Conservation (phyloP, 352 stramenopile genomes). For the Halophytophthora batemanensis region DNA sequence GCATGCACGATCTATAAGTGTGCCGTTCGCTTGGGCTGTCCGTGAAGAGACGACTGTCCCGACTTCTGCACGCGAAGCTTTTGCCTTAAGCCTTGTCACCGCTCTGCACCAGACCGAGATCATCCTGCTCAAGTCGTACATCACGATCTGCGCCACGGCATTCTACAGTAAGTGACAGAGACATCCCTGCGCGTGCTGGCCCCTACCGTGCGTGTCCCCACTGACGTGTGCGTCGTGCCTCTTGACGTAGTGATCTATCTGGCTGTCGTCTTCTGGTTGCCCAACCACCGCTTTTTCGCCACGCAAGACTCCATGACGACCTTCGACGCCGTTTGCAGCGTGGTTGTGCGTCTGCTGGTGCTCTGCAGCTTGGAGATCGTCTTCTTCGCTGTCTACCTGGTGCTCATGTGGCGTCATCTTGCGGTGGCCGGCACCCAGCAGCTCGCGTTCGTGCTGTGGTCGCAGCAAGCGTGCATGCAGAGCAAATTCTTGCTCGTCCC, state of each 20-base stretch:
- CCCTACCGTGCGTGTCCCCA: not conserved
- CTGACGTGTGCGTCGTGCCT: slow-evolving; percentile 2
- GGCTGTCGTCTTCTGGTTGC: slow-evolving; percentile 15
- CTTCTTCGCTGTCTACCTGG: slow-evolving; percentile 20
- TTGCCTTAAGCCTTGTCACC: slow-evolving; percentile 10
- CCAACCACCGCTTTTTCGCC: slow-evolving; percentile 22
- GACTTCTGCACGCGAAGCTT: slow-evolving; percentile 11
- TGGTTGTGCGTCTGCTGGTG: slow-evolving; percentile 8
- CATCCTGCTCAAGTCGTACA: slow-evolving; percentile 26
- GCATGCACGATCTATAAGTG: slow-evolving; percentile 15
- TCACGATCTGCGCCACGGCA: slow-evolving; percentile 14
- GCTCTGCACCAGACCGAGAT: slow-evolving; percentile 24
- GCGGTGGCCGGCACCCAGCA: slow-evolving; percentile 10
- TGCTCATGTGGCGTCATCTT: slow-evolving; percentile 6
- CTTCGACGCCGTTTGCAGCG: slow-evolving; percentile 4
- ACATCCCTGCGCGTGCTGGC: too few species aligned
- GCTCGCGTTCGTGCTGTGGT: slow-evolving; percentile 29
- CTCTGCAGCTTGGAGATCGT: slow-evolving; percentile 12
- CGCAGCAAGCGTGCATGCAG: slow-evolving; percentile 22
- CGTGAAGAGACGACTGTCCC: not conserved
- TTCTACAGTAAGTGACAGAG: slow-evolving; percentile 31
- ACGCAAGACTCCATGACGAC: slow-evolving; percentile 21
- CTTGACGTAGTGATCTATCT: slow-evolving; percentile 18
- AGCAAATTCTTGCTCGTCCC: slow-evolving; percentile 17
- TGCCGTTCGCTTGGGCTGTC: slow-evolving; percentile 10